Conservation (phyloP, 202 grass and related monocot species). For the Saccharum hybrid region DNA sequence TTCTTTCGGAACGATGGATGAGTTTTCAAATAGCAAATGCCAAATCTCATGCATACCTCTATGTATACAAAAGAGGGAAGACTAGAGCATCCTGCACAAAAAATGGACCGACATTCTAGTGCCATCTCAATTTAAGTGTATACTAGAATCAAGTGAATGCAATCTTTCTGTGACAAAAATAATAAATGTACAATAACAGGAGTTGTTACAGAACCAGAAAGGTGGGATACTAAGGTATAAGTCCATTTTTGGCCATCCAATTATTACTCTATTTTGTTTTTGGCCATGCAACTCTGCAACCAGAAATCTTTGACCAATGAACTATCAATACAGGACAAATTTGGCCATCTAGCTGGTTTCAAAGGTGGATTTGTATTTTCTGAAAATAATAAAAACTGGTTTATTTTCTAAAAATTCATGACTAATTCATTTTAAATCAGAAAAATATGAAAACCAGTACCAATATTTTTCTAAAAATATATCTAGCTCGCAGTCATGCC, state of each 20-base stretch:
- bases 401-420: background rate
- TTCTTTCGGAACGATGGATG: constrained; percentile 21
- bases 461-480: background rate
- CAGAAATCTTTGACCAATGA: background rate
- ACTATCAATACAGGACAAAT: background rate
- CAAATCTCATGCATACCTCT: background rate
- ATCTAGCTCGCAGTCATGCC: background rate
- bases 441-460: background rate
- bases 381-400: background rate
- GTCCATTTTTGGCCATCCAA: background rate
- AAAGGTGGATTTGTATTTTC: background rate
- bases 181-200: background rate
- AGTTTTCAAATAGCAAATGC: constrained; percentile 8
- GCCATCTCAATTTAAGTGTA: constrained; percentile 3
- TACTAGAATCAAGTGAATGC: background rate
- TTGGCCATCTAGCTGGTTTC: background rate
- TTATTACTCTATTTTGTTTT: background rate
- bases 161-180: constrained; percentile 1
- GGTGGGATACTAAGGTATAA: background rate
- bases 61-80: constrained; percentile 24
- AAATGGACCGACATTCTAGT: background rate
- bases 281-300: background rate
- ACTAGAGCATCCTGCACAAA: background rate
- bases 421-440: background rate
- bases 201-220: background rate